Evolutionary conservation across 805 yeast genomes (phyloP).

Genomic region (Ogataea pignaliae): DNA sequence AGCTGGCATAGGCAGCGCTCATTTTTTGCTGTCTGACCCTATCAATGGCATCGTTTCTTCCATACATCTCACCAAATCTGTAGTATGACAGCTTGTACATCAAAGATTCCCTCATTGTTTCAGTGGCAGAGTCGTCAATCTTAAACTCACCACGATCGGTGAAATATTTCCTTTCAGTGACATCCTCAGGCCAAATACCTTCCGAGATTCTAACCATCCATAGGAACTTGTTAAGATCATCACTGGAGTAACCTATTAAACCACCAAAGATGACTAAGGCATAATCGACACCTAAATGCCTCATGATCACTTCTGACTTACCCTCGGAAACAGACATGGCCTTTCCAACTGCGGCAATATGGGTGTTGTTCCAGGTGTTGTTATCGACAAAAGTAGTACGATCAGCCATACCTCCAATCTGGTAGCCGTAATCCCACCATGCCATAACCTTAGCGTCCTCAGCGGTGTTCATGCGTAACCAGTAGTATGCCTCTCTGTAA

Average conservation of each 20-base stretch:
- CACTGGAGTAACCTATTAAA: conserved; percentile 87
- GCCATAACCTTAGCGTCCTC: conserved; percentile 96
- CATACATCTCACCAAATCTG: conserved; percentile 70
- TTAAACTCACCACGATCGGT: conserved; percentile 83
- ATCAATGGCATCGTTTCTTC: conserved; percentile 62
- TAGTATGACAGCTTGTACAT: conserved; percentile 95
- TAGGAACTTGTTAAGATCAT: conserved; percentile 90
- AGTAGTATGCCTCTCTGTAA: conserved; percentile 97
- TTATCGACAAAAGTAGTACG: conserved; percentile 97
- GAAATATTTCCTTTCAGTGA: conserved; percentile 79
- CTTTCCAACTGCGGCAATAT: conserved; percentile 97
- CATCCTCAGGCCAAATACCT: conserved; percentile 99
- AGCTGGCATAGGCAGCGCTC: conserved; percentile 23
- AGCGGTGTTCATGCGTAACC: conserved; percentile 96
- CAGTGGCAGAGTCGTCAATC: conserved; percentile 76
- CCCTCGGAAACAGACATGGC: conserved; percentile 93
- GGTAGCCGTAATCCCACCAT: conserved; percentile 99
- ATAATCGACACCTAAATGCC: conserved; percentile 92
- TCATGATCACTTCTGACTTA: conserved; percentile 80
- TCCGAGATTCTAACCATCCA: conserved; percentile 99
- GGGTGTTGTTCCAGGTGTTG: conserved; percentile 99
- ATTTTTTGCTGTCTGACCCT: conserved; percentile 79
- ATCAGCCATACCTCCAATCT: conserved; percentile 99
- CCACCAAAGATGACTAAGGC: conserved; percentile 94
- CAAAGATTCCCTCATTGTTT: conserved; percentile 82